A percentile compares a stretch with the other conserved stretches of the same genome.
Conservation (phyloP, 2,329 filamentous ascomycete genomes). For the Tympanopsis confertula region DNA sequence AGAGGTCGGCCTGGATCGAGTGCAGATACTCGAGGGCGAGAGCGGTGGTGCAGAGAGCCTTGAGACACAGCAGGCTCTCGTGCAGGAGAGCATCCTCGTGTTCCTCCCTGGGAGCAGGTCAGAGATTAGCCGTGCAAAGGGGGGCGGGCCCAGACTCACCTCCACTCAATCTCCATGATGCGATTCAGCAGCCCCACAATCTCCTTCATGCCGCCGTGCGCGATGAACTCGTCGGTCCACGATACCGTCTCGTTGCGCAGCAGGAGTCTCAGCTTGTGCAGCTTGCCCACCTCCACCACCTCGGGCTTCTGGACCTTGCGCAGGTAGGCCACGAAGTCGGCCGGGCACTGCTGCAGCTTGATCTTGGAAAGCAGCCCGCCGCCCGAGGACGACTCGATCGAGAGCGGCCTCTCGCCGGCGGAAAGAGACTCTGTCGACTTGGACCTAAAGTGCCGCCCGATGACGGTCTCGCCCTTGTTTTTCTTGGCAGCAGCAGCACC, state of each 20-base stretch:
- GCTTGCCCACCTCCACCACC: slow-evolving; percentile 45
- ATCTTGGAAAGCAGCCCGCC: slow-evolving; percentile 43
- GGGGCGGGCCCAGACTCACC: slow-evolving; percentile 20
- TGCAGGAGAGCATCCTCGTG: slow-evolving; percentile 57
- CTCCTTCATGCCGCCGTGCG: slow-evolving; percentile 52
- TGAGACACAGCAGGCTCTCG: slow-evolving; percentile 53
- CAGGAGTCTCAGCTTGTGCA: slow-evolving; percentile 55
- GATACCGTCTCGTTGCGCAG: slow-evolving; percentile 56
- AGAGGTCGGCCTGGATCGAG: slow-evolving; percentile 43
- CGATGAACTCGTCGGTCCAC: slow-evolving; percentile 56
- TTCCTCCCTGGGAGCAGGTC: slow-evolving; percentile 2
- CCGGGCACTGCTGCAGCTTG: slow-evolving; percentile 32
- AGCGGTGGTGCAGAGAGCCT: slow-evolving; percentile 56
- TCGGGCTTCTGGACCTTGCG: not conserved
- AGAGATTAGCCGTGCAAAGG: not conserved
- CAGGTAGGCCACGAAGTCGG: slow-evolving; percentile 18
- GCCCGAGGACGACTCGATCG: slow-evolving; percentile 41
- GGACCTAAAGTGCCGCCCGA: not conserved
- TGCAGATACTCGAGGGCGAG: slow-evolving; percentile 47
- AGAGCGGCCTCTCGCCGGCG: slow-evolving; percentile 25
- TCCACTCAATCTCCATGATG: slow-evolving; percentile 60
- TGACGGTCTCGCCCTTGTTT: slow-evolving; percentile 13
- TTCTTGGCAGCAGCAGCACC: slow-evolving; percentile 38
- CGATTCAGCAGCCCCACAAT: slow-evolving; percentile 49
- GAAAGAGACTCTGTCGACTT: slow-evolving; percentile 7